These are phyloP conservation scores for Phialemonium atrogriseum DNA, from an alignment of 2,329 filamentous ascomycete genomes.

Conservation along the genomic window DNA sequence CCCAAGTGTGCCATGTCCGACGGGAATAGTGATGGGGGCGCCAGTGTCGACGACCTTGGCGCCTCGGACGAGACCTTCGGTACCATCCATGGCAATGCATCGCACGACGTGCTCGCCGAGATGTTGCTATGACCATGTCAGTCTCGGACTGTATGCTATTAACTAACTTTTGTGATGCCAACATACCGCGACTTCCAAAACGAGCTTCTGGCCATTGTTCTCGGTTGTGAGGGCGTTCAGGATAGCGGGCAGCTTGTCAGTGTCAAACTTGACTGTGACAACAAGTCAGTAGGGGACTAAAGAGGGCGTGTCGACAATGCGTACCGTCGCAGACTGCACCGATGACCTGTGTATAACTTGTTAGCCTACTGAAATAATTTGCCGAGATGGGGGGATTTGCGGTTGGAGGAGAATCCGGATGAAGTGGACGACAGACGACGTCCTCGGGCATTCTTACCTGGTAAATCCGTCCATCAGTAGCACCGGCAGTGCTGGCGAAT, in stretches of 20 bases:
- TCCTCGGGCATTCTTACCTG: slow-evolving; percentile 44
- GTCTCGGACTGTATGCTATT: slow-evolving; percentile 8
- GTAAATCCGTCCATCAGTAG: slow-evolving; percentile 60
- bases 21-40: slow-evolving; percentile 90
- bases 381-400: slow-evolving; percentile 18
- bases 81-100: slow-evolving; percentile 99
- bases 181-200: slow-evolving; percentile 91
- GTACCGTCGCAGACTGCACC: slow-evolving; percentile 98
- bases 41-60: slow-evolving; percentile 80
- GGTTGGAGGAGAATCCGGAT: slow-evolving; percentile 7
- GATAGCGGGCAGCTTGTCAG: slow-evolving; percentile 88
- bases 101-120: slow-evolving; percentile 98
- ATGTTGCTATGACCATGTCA: slow-evolving; percentile 72
- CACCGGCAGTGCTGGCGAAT: slow-evolving; percentile 50
- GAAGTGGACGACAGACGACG: slow-evolving; percentile 20
- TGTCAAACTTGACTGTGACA: slow-evolving; percentile 84
- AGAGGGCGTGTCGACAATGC: slow-evolving; percentile 25
- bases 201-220: slow-evolving; percentile 89
- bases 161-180: slow-evolving; percentile 1
- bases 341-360: slow-evolving; percentile 73
- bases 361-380: slow-evolving; percentile 35
- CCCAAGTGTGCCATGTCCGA: slow-evolving; percentile 86
- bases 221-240: slow-evolving; percentile 90
- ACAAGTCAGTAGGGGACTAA: slow-evolving; percentile 3
- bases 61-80: slow-evolving; percentile 97